Evolutionary conservation across 1,139 yeast genomes (phyloP).

Genomic region (Yamadazyma trypodendri): DNA sequence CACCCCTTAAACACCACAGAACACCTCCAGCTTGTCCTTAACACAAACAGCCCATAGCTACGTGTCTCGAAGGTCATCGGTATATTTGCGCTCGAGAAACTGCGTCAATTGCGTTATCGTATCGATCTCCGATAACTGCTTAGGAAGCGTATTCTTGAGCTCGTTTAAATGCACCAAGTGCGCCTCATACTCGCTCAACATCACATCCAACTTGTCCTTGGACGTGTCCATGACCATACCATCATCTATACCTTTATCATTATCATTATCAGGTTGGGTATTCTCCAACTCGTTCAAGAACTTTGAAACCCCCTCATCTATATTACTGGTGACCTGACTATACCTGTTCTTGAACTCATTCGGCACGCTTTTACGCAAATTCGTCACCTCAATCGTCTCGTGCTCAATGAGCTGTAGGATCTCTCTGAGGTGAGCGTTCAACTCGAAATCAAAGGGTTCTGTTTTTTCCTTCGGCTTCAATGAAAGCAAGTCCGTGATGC

Average conservation of each 20-base stretch:
- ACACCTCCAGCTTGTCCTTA: no score
- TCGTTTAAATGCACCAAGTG: constrained; percentile 18
- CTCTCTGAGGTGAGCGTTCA: constrained; percentile 54
- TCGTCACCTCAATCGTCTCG: constrained; percentile 53
- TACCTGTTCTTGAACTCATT: constrained; percentile 27
- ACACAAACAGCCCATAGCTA: no score
- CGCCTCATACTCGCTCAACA: constrained; percentile 26
- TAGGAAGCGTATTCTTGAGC: constrained; percentile 32
- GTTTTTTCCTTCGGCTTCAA: constrained; percentile 39
- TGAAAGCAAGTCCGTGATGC: constrained; percentile 27
- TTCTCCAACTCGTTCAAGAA: constrained; percentile 19
- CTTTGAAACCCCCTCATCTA: constrained; percentile 34
- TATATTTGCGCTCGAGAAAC: constrained; percentile 28
- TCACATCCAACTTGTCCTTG: constrained; percentile 13
- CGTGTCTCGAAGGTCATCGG: constrained; percentile 1
- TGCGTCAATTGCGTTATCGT: constrained; percentile 29
- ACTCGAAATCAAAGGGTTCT: constrained; percentile 62
- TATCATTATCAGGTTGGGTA: constrained; percentile 2
- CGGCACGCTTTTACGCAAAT: constrained; percentile 55
- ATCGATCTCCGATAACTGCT: constrained; percentile 31
- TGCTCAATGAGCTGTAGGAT: constrained; percentile 56
- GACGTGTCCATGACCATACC: constrained; percentile 7
- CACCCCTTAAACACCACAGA: no score
- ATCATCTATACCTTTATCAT: constrained; percentile 3
- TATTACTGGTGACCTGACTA: constrained; percentile 24